Evolutionary conservation across 805 yeast species (phyloP), one percentile per base, ranked within the genome.

Genomic region (Hanseniaspora lindneri): DNA sequence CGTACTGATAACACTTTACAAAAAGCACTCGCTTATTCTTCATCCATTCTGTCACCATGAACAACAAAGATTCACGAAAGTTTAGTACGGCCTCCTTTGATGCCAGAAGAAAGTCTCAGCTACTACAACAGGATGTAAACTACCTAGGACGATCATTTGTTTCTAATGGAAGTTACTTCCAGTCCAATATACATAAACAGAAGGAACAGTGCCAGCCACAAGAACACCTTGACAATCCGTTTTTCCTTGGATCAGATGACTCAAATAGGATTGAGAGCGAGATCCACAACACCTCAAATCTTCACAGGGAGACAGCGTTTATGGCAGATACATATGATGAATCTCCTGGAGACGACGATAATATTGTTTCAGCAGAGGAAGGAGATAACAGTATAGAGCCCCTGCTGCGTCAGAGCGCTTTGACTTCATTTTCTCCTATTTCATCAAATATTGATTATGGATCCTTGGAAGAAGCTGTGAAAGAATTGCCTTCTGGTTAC

Each of bases 291-390:
- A 49, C 66, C 1, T 52, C 52, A 24, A 57, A 52, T 19, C 48
- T 63, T 33, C 66, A 63, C 43, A 59, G 54, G 44, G 61, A 63
- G 41, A 63, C 67, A 1, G 66, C 65, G 0, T 58, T 56, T n/a
- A 52, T 64, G 11, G 58, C 65, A 11, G 44, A 55, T 20, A 29
- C 40, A 4, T 44, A 51, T 10, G 61, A 55, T 24, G 56, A 53
- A n/a, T 36, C 40, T 3, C 46, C 44, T 27, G 33, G 20, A 13
- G 34, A 28, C 5, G 19, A 14, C 14, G 3, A 24, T n/a, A 8
- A 24, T 6, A n/a, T n/a, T 23, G 27, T 11, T 36, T 27, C 29
- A 27, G 8, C 29, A 27, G 8, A n/a, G n/a, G n/a, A n/a, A n/a
- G n/a, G n/a, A n/a, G n/a, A n/a, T n/a, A n/a, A n/a, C n/a, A n/a